Evolutionary conservation across 2,329 filamentous ascomycete genomes (phyloP).

Genomic region (Alternaria solani): DNA sequence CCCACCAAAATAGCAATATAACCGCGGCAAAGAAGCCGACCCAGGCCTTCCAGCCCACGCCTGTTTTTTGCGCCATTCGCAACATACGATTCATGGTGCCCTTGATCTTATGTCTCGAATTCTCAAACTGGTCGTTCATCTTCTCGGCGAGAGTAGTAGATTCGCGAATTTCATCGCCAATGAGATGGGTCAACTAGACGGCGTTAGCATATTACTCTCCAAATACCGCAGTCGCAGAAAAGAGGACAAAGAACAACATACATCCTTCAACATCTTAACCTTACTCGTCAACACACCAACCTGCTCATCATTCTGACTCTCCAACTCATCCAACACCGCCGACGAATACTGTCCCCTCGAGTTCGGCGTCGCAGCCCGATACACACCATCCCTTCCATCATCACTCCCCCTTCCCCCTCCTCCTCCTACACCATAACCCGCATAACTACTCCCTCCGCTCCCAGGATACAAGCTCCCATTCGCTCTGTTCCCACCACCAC

Average conservation of each 20-base stretch:
- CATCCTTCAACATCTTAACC: constrained; percentile 87
- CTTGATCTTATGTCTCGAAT: constrained; percentile 77
- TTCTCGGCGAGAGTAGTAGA: constrained; percentile 87
- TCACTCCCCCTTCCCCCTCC: constrained; percentile 1
- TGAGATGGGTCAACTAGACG: constrained; percentile 78
- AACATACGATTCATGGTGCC: constrained; percentile 99
- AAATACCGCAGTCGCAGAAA: not conserved
- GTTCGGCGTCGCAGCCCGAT: constrained; percentile 56
- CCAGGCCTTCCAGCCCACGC: constrained; percentile 97
- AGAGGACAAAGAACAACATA: constrained; percentile 57
- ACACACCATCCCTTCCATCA: constrained; percentile 20
- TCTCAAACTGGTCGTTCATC: constrained; percentile 95
- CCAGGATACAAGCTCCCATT: constrained; percentile 24
- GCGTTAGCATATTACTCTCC: not conserved
- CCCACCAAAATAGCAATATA: constrained; percentile 84
- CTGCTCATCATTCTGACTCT: constrained; percentile 93
- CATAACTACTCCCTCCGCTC: not conserved
- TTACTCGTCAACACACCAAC: constrained; percentile 91
- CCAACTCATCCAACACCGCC: constrained; percentile 88
- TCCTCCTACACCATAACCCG: constrained; percentile 15
- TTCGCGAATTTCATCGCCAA: constrained; percentile 94
- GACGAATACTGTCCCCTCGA: constrained; percentile 88
- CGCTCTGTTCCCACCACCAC: not conserved
- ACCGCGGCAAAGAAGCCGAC: constrained; percentile 86
- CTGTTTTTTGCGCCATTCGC: constrained; percentile 90